Conservation (phyloP, 1,284 basidiomycete species). For the Veloporphyrellus conicus region DNA sequence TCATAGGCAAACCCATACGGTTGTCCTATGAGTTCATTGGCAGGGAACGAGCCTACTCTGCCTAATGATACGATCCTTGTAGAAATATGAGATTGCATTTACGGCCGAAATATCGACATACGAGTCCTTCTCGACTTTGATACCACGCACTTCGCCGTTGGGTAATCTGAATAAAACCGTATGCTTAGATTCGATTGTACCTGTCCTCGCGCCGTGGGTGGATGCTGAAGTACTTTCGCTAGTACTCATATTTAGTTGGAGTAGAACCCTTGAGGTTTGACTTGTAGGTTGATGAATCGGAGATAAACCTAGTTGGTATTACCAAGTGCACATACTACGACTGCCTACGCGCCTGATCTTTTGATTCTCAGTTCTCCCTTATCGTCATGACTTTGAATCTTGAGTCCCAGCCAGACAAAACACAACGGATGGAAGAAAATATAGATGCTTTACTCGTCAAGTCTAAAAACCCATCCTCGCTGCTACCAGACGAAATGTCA, state of each 20-base stretch:
- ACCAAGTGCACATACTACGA: too few species aligned
- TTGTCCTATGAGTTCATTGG: constrained; percentile 65
- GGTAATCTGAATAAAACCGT: constrained; percentile 65
- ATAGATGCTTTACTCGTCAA: constrained; percentile 38
- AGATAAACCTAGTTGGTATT: too few species aligned
- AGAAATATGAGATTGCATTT: constrained; percentile 12
- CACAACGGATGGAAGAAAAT: background rate
- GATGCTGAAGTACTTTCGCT: constrained; percentile 6
- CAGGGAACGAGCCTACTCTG: constrained; percentile 69
- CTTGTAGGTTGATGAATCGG: background rate
- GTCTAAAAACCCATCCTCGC: constrained; percentile 32
- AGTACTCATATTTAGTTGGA: constrained; percentile 13
- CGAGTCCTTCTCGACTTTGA: constrained; percentile 65
- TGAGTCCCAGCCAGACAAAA: too few species aligned
- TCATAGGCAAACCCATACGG: constrained; percentile 78
- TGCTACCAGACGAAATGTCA: constrained; percentile 53
- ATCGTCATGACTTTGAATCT: constrained; percentile 8
- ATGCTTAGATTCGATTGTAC: constrained; percentile 55
- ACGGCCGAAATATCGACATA: constrained; percentile 35
- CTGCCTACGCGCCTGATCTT: background rate
- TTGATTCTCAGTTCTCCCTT: too few species aligned
- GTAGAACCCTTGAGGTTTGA: too few species aligned
- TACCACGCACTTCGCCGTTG: constrained; percentile 62
- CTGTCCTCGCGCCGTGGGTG: constrained; percentile 17
- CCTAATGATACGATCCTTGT: constrained; percentile 62